Percentiles rank a stretch among this genome's conserved stretches.
Conservation (phyloP, 768 basidiomycete genomes). For the Trichaptum fuscoviolaceum region DNA sequence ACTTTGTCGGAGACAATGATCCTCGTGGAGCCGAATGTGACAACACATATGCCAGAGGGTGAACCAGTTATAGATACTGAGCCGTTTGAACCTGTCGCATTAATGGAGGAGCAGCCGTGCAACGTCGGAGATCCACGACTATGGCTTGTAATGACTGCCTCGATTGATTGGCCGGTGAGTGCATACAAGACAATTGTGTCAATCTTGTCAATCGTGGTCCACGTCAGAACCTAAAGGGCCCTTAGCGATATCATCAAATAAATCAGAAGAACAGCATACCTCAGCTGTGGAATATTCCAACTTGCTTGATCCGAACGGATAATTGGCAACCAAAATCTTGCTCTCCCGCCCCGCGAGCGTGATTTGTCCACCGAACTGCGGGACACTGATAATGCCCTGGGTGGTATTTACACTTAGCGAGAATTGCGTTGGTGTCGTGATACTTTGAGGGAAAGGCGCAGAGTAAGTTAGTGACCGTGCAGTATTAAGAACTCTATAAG, state of each 20-base stretch:
- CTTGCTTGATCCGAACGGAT: constrained; percentile 18
- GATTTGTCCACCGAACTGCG: constrained; percentile 14
- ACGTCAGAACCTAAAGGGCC: constrained; percentile 13
- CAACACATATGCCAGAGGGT: constrained; percentile 13
- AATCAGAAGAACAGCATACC: constrained; percentile 10
- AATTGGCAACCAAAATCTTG: constrained; percentile 20
- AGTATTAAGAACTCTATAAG: background rate
- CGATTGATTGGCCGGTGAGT: constrained; percentile 14
- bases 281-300: constrained; percentile 17
- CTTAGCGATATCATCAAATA: background rate
- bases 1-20: constrained; percentile 22
- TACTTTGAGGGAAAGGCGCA: constrained; percentile 1
- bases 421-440: constrained; percentile 14
- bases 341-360: constrained; percentile 19
- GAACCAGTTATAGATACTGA: constrained; percentile 14
- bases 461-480: background rate
- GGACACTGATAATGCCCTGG: constrained; percentile 14
- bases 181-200: constrained; percentile 20
- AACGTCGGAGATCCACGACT: constrained; percentile 1
- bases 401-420: constrained; percentile 20
- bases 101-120: constrained; percentile 13
- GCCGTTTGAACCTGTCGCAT: constrained; percentile 8
- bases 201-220: constrained; percentile 15
- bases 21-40: constrained; percentile 10
- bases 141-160: constrained; percentile 13